Percentiles rank a stretch among this genome's conserved stretches.
phyloP scores from a whole-genome alignment of 805 yeast genomes.

The Metschnikowia matae region DNA sequence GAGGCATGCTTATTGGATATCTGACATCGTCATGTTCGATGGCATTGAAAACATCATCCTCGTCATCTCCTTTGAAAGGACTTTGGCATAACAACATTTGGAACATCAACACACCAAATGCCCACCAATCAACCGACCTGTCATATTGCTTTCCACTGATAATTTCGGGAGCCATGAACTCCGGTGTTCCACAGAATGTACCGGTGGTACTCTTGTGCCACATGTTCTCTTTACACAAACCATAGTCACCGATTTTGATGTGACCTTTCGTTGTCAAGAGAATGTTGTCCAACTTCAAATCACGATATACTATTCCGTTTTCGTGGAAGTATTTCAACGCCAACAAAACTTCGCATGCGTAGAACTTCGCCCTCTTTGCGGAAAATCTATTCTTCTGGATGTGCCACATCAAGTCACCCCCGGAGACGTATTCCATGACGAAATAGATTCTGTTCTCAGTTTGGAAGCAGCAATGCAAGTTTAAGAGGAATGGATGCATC shows the following conservation, averaged over 20 bases:
- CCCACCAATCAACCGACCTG: slow-evolving; percentile 99
- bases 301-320: slow-evolving; percentile 93
- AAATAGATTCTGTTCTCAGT: slow-evolving; percentile 96
- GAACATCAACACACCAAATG: slow-evolving; percentile 92
- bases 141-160: slow-evolving; percentile 89
- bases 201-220: slow-evolving; percentile 80
- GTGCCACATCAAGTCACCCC: slow-evolving; percentile 99
- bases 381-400: slow-evolving; percentile 90
- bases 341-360: slow-evolving; percentile 92
- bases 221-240: slow-evolving; percentile 93
- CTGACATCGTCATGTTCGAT: slow-evolving; percentile 94
- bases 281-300: slow-evolving; percentile 91
- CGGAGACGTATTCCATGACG: slow-evolving; percentile 97
- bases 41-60: slow-evolving; percentile 95
- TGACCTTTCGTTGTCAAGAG: slow-evolving; percentile 87
- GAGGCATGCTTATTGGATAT: slow-evolving; percentile 95
- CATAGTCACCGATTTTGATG: slow-evolving; percentile 95
- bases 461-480: slow-evolving; percentile 92
- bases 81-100: slow-evolving; percentile 96
- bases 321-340: slow-evolving; percentile 93
- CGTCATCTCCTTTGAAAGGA: slow-evolving; percentile 96
- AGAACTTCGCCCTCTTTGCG: slow-evolving; percentile 89
- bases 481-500: slow-evolving; percentile 88
- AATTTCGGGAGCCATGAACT: slow-evolving; percentile 98
- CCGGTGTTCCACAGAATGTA: slow-evolving; percentile 99